Base-by-base conservation (phyloP, 129 eudicot species). In the Sambucus nigra region DNA sequence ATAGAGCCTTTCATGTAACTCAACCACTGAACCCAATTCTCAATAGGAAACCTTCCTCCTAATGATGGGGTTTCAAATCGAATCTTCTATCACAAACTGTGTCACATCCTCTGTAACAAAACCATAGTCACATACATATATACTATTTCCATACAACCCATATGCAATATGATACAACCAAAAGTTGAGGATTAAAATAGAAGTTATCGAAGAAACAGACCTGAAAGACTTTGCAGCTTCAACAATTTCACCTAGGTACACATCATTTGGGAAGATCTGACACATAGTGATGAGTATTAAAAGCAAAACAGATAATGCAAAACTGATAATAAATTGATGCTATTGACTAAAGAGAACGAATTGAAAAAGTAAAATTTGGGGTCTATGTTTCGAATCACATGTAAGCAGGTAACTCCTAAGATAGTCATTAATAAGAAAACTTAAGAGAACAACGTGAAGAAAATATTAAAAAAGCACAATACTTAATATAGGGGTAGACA, bases 261-360 rank as follows among this genome's bases (percentile, higher is more conserved):
- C 83, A 72, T 91, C 94, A 64, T 82, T 74, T 33, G 98, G 98
- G 59, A 74, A 81, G 45, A 91, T 89, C 97, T 89, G 80, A 41
- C 67, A 10, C 40, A 63, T 40, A 40, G 49, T 44, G 64, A 61
- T 47, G 31, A 68, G 56, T 31, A 58, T 28, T 42, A 27, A 2
- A 62, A 47, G 28, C 22, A 5, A 42, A 11, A 10, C 5, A 19
- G 25, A 41, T 14, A 27, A 25, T 41, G 25, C 45, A 59, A 13
- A 50, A 24, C 5, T 0, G 5, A 50, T 25, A 9, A 20, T 19
- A 19, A 47, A 13, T 20, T 25, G 2, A 35, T 15, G 3, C 0
- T 2, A 42, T 20, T 42, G 16, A 42, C 48, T 42, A 18, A 42
- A 2, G 16, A 42, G 19, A 35, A 35, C 8, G 42, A 1, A 35